These are phyloP conservation scores for Starmera dryadoides DNA, from an alignment of 805 yeast genomes.

Conservation along the genomic window DNA sequence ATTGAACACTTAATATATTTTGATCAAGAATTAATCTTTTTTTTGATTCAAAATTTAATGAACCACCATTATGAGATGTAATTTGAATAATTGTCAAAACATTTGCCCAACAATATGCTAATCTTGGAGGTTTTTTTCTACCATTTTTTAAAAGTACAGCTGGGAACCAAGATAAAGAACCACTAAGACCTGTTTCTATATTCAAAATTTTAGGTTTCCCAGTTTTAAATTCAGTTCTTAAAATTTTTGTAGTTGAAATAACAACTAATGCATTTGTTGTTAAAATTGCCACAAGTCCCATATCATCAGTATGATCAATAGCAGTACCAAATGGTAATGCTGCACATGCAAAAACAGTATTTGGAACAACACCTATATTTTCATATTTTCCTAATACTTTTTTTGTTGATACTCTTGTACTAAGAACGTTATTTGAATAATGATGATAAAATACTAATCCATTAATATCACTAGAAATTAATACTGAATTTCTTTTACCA, in stretches of 20 bases:
- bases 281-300: constrained; percentile 56
- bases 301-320: constrained; percentile 43
- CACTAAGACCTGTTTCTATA: constrained; percentile 27
- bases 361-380: constrained; percentile 9
- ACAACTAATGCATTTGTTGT: constrained; percentile 43
- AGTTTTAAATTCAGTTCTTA: constrained; percentile 46
- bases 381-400: constrained; percentile 46
- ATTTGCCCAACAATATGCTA: constrained; percentile 70
- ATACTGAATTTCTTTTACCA: constrained; percentile 45
- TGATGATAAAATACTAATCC: constrained; percentile 62
- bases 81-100: constrained; percentile 49
- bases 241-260: constrained; percentile 44
- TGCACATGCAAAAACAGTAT: constrained; percentile 33
- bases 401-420: constrained; percentile 38
- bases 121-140: constrained; percentile 29
- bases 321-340: constrained; percentile 56
- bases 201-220: constrained; percentile 37
- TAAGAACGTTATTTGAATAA: constrained; percentile 50
- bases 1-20: constrained; percentile 45
- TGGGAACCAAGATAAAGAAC: constrained; percentile 62
- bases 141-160: constrained; percentile 24
- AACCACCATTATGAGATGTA: constrained; percentile 21
- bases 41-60: constrained; percentile 29
- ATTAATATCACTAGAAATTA: constrained; percentile 45
- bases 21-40: constrained; percentile 40